Evolutionary conservation across 805 yeast genomes (phyloP), one percentile per base, ranked within the genome.

Genomic region (Zygosaccharomyces lentus): DNA sequence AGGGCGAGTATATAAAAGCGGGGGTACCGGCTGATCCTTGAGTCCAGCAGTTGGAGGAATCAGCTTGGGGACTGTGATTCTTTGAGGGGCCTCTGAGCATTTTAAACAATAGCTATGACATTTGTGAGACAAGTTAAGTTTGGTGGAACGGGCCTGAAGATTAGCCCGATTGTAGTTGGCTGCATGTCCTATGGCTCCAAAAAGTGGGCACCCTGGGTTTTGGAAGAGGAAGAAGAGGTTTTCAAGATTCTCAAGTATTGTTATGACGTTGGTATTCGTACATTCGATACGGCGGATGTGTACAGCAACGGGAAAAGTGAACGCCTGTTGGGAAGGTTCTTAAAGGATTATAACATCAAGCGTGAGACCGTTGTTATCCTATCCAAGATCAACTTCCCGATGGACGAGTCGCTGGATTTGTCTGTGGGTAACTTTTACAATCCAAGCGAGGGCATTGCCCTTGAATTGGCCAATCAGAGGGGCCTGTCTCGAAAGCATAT

Each of bases 341-440:
- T 80, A 48, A 69, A 70, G 52, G 66, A 69, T 45, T 78, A 69
- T 62, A 65, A 73, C 34, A 80, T 80, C 51, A 70, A 71, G 4
- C 68, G 84, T 52, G 78, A 76, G 36, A 71, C 70, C 36, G 72
- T 80, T 41, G 81, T 79, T n/a, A 79, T 80, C 46, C 46, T 80
- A 53, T 64, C 80, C 25, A 81, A 81, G 62, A 56, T 62, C 16
- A 70, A 47, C 47, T 56, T 43, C 40, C 61, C 67, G 4, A 63
- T 62, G 9, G 75, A 67, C 42, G 58, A 60, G 37, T n/a, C 43
- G 7, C 32, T 52, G 1, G 27, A 38, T 9, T 40, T 46, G 13
- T 34, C 35, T 15, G 24, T 25, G 7, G 31, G 24, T 15, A 23
- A 37, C 24, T 25, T 21, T 19, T 9, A 21, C 13, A 26, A 21